Evolutionary conservation across 345 rosid genomes (phyloP), one percentile per base, ranked within the genome.

Genomic region (Arabidopsis arenosa): DNA sequence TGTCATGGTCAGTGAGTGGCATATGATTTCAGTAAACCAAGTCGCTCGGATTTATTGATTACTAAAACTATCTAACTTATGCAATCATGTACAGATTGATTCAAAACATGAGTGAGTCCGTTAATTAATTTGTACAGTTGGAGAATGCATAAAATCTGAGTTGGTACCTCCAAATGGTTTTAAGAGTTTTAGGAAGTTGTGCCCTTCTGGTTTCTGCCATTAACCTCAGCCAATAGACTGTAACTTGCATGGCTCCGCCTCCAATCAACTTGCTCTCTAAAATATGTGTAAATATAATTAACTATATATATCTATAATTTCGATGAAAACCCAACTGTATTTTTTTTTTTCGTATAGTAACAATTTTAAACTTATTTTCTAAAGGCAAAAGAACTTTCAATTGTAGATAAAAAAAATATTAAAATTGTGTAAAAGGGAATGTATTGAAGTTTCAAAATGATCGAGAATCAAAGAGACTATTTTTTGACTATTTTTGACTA

Each of bases 241-340:
- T 49, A 61, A 76, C 69, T 53, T 76, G 73, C 68, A 60, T 68
- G 70, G 65, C 32, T 28, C 32, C 32, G 32, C 52, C 51, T 5
- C n/a, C 49, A 54, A 57, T 54, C 75, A 76, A 76, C 80, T 62
- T 69, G 80, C 65, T 68, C 57, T 32, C 49, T 1, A n/a, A 1
- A 11, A 39, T 6, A 49, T 33, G 5, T 21, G 17, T 37, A 3
- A 17, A 8, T 36, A 10, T 59, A 37, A 23, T 2, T 23, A 23
- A 23, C 26, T 23, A 23, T 23, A 23, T 23, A 61, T 60, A 33
- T 33, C 3, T 37, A 18, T 8, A 3, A 4, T 15, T 15, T 33
- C 6, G 13, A 4, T 33, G 4, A 57, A 55, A 32, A 56, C 18
- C 21, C 63, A 57, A 51, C 9, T 51, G 7, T n/a, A 10, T 18